phyloP scores from a whole-genome alignment of 306 rosid genomes.

The Sesbania bispinosa region DNA sequence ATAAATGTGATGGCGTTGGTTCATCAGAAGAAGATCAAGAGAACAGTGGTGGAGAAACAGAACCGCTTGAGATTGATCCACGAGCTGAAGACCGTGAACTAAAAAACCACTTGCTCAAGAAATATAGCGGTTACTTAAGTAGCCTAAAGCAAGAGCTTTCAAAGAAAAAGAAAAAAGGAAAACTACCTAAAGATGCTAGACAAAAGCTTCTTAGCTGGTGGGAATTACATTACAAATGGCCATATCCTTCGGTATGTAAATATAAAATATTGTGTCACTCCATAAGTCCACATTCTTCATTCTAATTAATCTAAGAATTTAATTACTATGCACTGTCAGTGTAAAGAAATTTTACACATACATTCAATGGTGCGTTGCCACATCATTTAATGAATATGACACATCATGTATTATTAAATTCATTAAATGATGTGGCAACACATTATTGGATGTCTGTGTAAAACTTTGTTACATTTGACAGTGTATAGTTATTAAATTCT shows the following conservation, averaged over 20 bases:
- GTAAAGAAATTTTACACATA: no score
- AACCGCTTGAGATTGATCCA: slow-evolving; percentile 78
- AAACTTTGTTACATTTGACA: no score
- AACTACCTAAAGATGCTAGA: slow-evolving; percentile 95
- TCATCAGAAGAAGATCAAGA: slow-evolving; percentile 93
- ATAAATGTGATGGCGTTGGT: slow-evolving; percentile 67
- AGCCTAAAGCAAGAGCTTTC: slow-evolving; percentile 98
- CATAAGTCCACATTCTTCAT: no score
- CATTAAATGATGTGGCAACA: no score
- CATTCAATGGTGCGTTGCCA: no score
- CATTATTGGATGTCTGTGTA: no score
- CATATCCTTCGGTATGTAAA: slow-evolving; percentile 82
- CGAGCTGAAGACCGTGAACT: slow-evolving; percentile 92
- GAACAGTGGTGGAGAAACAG: slow-evolving; percentile 81
- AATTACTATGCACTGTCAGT: no score
- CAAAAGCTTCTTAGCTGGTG: slow-evolving; percentile 96
- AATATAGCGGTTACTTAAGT: slow-evolving; percentile 93
- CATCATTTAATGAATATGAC: no score
- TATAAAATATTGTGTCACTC: no score
- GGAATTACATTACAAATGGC: slow-evolving; percentile 99
- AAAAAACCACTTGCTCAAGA: slow-evolving; percentile 76
- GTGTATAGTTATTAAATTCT: no score
- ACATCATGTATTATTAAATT: no score
- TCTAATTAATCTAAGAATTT: no score
- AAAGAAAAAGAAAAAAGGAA: slow-evolving; percentile 95